These are phyloP conservation scores for Zymoseptoria tritici DNA, from an alignment of 2,329 filamentous ascomycete species.

Conservation along the genomic window DNA sequence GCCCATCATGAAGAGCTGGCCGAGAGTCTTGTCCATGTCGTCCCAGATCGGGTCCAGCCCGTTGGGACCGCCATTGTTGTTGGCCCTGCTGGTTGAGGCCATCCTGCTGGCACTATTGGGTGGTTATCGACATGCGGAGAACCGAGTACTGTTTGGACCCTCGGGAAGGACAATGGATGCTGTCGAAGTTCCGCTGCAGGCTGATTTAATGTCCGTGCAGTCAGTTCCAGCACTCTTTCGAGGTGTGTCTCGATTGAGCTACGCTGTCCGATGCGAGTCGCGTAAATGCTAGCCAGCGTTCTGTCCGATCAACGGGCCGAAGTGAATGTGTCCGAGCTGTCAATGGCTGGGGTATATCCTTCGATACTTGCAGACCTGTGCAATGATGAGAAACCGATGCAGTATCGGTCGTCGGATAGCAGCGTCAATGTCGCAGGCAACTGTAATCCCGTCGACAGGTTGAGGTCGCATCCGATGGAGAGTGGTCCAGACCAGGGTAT, in stretches of 20 bases:
- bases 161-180: neutral
- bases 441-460: neutral
- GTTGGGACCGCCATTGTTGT: neutral
- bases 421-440: neutral
- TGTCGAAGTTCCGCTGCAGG: neutral
- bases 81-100: neutral
- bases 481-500: neutral
- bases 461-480: neutral
- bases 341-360: neutral
- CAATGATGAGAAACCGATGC: neutral
- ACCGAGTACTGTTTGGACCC: neutral
- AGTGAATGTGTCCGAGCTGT: neutral
- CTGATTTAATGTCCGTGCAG: neutral
- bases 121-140: neutral
- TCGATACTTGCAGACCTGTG: neutral
- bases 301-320: neutral
- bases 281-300: neutral
- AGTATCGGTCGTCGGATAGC: neutral
- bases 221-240: neutral
- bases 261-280: neutral
- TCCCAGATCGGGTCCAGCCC: constrained; percentile 54
- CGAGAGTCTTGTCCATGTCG: constrained; percentile 58
- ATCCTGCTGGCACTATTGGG: neutral
- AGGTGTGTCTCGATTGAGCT: neutral
- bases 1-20: constrained; percentile 53